Conservation (phyloP, 129 eudicot genomes). For the Flaveria brownii region DNA sequence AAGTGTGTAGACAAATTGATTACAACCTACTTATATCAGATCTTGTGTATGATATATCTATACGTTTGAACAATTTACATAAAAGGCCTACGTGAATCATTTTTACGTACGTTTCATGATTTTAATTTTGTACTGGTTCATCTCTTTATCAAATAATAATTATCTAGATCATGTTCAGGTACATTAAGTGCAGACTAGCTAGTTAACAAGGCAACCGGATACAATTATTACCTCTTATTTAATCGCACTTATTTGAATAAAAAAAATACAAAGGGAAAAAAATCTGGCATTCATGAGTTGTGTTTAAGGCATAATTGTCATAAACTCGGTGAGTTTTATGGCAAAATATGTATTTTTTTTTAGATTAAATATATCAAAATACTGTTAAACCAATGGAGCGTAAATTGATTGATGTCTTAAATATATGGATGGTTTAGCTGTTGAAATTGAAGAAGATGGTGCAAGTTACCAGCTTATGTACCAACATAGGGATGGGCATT, state of each 20-base stretch:
- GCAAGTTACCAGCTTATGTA: conserved; percentile 35
- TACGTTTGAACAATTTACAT: too few relatives aligned
- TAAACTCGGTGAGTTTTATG: background rate
- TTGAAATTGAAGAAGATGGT: conserved; percentile 34
- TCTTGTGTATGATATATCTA: too few relatives aligned
- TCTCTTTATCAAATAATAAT: too few relatives aligned
- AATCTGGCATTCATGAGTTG: background rate
- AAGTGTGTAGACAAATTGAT: background rate
- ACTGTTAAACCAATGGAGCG: background rate
- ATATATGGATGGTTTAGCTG: conserved; percentile 17
- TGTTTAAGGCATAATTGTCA: background rate
- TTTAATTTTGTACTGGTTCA: too few relatives aligned
- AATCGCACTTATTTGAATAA: too few relatives aligned
- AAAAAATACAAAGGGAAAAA: too few relatives aligned
- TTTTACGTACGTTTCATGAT: too few relatives aligned
- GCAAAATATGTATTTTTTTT: background rate
- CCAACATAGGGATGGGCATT: conserved; percentile 37
- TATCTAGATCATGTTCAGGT: too few relatives aligned
- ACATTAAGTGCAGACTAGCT: too few relatives aligned
- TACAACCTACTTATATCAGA: background rate
- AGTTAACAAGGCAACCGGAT: too few relatives aligned
- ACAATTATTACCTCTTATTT: too few relatives aligned
- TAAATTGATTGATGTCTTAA: background rate
- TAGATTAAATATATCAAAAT: background rate
- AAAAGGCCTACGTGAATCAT: too few relatives aligned